A percentile compares a stretch with the other conserved stretches of the same genome.
phyloP scores from a whole-genome alignment of 805 yeast species.

The Teunomyces aglyptinius region DNA sequence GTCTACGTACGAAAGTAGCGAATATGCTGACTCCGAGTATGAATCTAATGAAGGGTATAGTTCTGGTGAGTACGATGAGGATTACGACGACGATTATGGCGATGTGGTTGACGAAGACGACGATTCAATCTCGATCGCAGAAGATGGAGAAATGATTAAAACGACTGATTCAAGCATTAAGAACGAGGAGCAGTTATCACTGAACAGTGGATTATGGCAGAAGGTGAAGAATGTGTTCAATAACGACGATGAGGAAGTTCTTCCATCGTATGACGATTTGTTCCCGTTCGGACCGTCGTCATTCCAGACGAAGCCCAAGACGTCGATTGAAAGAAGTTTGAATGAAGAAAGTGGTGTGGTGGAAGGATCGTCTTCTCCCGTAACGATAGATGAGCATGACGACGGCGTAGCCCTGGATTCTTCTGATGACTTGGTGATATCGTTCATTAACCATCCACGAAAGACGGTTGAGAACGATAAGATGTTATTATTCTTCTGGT shows the following conservation, averaged over 20 bases:
- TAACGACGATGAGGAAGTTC: slow-evolving; percentile 30
- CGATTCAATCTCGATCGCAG: neutral
- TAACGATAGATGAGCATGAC: slow-evolving; percentile 16
- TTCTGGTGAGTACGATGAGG: slow-evolving; percentile 30
- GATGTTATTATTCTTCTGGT: slow-evolving; percentile 87
- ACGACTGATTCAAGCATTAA: neutral
- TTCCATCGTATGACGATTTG: slow-evolving; percentile 75
- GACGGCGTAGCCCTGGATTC: slow-evolving; percentile 40
- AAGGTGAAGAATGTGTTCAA: slow-evolving; percentile 43
- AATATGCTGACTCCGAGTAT: slow-evolving; percentile 33
- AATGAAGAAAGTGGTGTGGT: slow-evolving; percentile 17
- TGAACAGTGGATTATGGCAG: slow-evolving; percentile 36
- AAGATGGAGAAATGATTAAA: neutral
- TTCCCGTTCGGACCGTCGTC: slow-evolving; percentile 52
- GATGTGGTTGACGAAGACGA: slow-evolving; percentile 13
- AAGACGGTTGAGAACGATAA: slow-evolving; percentile 66
- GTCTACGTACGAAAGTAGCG: slow-evolving; percentile 12
- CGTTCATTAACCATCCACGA: slow-evolving; percentile 43
- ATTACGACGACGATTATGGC: slow-evolving; percentile 18
- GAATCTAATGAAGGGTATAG: slow-evolving; percentile 27
- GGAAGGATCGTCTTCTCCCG: neutral
- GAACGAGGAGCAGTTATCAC: neutral
- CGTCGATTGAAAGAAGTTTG: slow-evolving; percentile 30
- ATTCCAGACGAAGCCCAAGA: slow-evolving; percentile 29
- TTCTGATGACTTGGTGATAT: slow-evolving; percentile 42